phyloP scores from a whole-genome alignment of 805 yeast species.

The Millerozyma miso region DNA sequence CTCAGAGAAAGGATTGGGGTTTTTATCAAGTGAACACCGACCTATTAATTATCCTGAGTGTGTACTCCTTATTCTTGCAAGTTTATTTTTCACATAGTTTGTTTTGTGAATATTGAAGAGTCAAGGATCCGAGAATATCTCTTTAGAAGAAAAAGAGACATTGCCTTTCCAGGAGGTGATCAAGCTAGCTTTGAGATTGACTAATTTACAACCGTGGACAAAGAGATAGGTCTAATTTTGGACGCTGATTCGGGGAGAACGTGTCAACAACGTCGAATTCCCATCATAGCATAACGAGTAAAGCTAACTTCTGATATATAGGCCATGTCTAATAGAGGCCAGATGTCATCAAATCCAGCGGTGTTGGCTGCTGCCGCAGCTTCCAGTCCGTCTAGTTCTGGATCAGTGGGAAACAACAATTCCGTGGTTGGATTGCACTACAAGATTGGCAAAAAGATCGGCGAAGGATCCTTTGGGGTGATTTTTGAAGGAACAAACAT shows the following conservation, averaged over 20 bases:
- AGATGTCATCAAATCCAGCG: constrained; percentile 29
- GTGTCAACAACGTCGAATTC: background rate
- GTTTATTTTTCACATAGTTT: background rate
- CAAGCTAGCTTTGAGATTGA: background rate
- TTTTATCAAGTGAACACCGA: background rate
- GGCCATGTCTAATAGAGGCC: constrained; percentile 24
- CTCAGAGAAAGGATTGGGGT: background rate
- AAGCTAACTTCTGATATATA: background rate
- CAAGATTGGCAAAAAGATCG: constrained; percentile 78
- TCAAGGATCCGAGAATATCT: background rate
- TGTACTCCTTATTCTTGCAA: background rate
- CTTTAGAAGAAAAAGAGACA: background rate
- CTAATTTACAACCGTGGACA: background rate
- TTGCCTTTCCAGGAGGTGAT: background rate
- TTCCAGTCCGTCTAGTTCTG: constrained; percentile 16
- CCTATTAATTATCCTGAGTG: background rate
- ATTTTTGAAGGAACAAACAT: constrained; percentile 78
- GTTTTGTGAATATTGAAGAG: background rate
- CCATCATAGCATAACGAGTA: background rate
- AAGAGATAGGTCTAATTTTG: background rate
- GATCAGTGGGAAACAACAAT: constrained; percentile 20
- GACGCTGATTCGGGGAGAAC: background rate
- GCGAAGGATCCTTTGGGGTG: constrained; percentile 85
- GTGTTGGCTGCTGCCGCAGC: constrained; percentile 38
- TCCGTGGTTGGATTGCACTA: constrained; percentile 63